Conservation (phyloP, 2,329 filamentous ascomycete genomes). For the Mollisia scopiformis region DNA sequence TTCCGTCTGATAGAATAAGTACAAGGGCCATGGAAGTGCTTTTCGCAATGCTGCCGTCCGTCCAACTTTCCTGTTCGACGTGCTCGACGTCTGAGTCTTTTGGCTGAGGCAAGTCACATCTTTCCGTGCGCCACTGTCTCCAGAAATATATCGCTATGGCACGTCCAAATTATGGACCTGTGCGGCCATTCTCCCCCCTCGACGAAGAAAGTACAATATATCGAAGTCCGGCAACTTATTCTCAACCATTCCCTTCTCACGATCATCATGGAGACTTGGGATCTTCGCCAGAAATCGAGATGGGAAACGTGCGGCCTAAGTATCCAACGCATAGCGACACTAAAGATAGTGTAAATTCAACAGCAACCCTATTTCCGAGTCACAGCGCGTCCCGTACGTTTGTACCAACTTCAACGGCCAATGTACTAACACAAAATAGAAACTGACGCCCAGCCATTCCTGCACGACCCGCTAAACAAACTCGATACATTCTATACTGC, state of each 20-base stretch:
- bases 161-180: slow-evolving; percentile 15
- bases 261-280: slow-evolving; percentile 22
- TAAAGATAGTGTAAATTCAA: slow-evolving; percentile 13
- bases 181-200: slow-evolving; percentile 20
- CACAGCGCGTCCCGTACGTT: neutral
- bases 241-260: slow-evolving; percentile 14
- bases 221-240: slow-evolving; percentile 18
- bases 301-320: slow-evolving; percentile 11
- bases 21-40: slow-evolving; percentile 3
- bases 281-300: slow-evolving; percentile 17
- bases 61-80: neutral
- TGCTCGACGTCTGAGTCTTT: neutral
- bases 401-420: too few species aligned
- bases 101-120: neutral
- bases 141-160: slow-evolving; percentile 6
- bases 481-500: slow-evolving; percentile 25
- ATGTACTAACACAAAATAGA: neutral
- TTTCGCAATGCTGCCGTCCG: neutral
- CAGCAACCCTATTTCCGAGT: slow-evolving; percentile 15
- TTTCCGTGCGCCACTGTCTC: slow-evolving; percentile 1
- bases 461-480: slow-evolving; percentile 26
- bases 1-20: neutral
- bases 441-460: slow-evolving; percentile 24
- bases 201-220: slow-evolving; percentile 12
- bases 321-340: slow-evolving; percentile 8